Percentiles rank a stretch among this genome's conserved stretches.
Conservation (phyloP, 495 filamentous ascomycete genomes). For the Neurospora sp. region DNA sequence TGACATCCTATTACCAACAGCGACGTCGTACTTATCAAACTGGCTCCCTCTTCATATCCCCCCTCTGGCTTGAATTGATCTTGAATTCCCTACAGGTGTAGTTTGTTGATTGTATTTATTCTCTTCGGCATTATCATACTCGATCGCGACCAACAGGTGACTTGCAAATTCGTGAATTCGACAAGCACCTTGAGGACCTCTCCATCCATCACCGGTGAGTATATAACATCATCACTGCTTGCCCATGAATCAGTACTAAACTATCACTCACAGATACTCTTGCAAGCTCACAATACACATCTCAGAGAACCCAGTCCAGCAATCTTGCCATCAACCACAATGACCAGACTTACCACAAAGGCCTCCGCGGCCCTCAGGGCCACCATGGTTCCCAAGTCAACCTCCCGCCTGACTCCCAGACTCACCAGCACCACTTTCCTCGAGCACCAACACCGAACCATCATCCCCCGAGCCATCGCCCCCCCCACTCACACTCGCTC, state of each 20-base stretch:
- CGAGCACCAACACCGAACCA: neutral
- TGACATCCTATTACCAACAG: neutral
- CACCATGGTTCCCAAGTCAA: neutral
- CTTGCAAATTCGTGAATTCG: neutral
- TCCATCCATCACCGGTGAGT: neutral
- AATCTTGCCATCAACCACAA: neutral
- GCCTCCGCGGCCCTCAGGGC: neutral
- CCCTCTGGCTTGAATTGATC: neutral
- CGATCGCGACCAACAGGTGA: neutral
- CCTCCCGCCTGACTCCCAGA: neutral
- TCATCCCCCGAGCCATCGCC: neutral
- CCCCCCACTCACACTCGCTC: neutral
- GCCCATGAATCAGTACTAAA: neutral
- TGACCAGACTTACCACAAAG: neutral
- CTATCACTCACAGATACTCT: neutral
- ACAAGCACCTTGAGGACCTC: neutral
- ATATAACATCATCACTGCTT: neutral
- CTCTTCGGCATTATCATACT: neutral
- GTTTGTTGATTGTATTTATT: neutral
- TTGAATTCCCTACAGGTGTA: neutral
- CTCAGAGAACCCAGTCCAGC: neutral
- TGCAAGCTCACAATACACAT: neutral
- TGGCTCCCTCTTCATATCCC: neutral
- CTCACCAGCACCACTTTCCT: neutral
- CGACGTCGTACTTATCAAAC: neutral